Base-by-base conservation (phyloP, 768 basidiomycete genomes). In the Omphalotus guepiniiformis region DNA sequence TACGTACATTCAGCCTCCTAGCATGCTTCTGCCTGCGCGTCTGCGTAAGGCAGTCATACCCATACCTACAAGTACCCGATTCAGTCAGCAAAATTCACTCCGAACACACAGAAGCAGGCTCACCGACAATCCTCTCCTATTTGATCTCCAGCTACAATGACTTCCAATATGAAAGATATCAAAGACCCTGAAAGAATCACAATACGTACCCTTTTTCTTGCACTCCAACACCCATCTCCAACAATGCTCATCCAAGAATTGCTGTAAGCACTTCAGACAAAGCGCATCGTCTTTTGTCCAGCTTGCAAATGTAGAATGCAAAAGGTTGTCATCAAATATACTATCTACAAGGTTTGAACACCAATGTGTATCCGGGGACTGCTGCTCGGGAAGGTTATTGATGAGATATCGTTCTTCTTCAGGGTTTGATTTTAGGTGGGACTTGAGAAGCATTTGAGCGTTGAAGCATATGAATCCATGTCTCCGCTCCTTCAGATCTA, bases 201-300 rank as follows among this genome's bases (percentile, higher is more conserved):
- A 11, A 29, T 16, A 42, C 50, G 19, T 13, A 45, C 49, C 22
- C 22, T 26, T 45, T 12, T 50, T 5, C 43, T 38, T 19, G 19
- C 44, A 36, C 22, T 34, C 22, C 2, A 46, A 36, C 0, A 26
- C 25, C 55, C 55, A 55, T 21, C 27, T 3, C 52, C 49, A 53
- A 5, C 29, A 27, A n/a, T 53, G 46, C 26, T 53, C 49, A 1
- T 48, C 34, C n/a, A 55, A 1, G 9, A 53, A 55, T 16, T 22
- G 26, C n/a, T 1, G 1, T 4, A 53, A 43, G 28, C 55, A 55
- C 26, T n/a, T 5, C 11, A 18, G 9, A 19, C 55, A 55, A 15
- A 47, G 46, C 29, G 34, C 46, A 5, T 36, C 7, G n/a, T 38
- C 47, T 42, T 26, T 19, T 23, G n/a, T 26, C 29, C 23, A 34